Conservation (phyloP, 2,329 filamentous ascomycete species). For the Hypoxylon sp. region DNA sequence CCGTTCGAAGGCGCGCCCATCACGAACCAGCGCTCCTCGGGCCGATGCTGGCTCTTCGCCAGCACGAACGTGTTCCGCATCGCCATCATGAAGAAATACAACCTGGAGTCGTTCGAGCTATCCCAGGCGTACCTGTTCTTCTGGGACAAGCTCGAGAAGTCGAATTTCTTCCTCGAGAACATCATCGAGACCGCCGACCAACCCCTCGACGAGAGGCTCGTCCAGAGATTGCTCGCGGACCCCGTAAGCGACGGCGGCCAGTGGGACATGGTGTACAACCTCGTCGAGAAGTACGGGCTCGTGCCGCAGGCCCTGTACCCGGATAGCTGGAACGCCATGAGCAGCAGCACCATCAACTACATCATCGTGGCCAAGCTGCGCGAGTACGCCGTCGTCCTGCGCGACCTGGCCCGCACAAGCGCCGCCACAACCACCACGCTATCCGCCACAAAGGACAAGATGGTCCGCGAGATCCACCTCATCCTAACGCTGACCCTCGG, state of each 20-base stretch:
- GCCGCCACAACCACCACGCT: slow-evolving; percentile 50
- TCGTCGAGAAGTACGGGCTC: slow-evolving; percentile 90
- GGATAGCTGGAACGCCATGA: slow-evolving; percentile 83
- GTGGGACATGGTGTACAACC: slow-evolving; percentile 92
- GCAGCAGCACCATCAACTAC: slow-evolving; percentile 77
- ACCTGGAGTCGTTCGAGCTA: slow-evolving; percentile 84
- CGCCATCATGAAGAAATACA: slow-evolving; percentile 87
- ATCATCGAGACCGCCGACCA: slow-evolving; percentile 81
- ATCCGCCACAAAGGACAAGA: slow-evolving; percentile 74
- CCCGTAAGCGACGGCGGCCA: slow-evolving; percentile 87
- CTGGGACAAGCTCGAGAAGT: slow-evolving; percentile 94
- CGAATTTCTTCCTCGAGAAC: slow-evolving; percentile 90
- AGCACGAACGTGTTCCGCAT: slow-evolving; percentile 92
- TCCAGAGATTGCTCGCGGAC: slow-evolving; percentile 76
- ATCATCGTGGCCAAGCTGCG: slow-evolving; percentile 87
- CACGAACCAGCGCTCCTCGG: slow-evolving; percentile 86
- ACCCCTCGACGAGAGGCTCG: slow-evolving; percentile 78
- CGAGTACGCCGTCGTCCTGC: slow-evolving; percentile 83
- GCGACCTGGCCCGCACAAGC: slow-evolving; percentile 64
- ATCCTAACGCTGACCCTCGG: slow-evolving; percentile 88
- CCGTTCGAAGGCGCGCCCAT: slow-evolving; percentile 86
- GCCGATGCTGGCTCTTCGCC: slow-evolving; percentile 93
- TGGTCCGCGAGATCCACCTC: slow-evolving; percentile 84
- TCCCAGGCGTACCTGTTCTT: slow-evolving; percentile 91
- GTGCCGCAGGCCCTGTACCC: slow-evolving; percentile 86